phyloP scores from a whole-genome alignment of 75 land plant species.

The Cryptomeria japonica region DNA sequence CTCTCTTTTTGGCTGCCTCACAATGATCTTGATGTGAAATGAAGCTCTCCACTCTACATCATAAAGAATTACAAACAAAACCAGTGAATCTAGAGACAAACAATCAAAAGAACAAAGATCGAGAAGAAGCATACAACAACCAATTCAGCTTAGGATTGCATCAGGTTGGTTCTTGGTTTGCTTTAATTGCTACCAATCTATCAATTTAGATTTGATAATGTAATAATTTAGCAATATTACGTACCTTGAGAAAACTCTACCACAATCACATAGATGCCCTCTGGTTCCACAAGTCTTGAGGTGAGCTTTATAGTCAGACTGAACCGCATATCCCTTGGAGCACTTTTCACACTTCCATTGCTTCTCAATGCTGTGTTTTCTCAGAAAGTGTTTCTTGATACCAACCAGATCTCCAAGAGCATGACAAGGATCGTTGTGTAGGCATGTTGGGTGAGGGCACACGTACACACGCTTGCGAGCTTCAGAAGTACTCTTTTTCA shows the following conservation, averaged over 20 bases:
- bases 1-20: slow-evolving; percentile 26
- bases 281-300: slow-evolving; percentile 97
- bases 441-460: slow-evolving; percentile 88
- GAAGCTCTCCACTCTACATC: slow-evolving; percentile 93
- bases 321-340: slow-evolving; percentile 95
- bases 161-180: background rate
- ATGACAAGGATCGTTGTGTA: slow-evolving; percentile 94
- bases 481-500: slow-evolving; percentile 54
- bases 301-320: slow-evolving; percentile 96
- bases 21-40: slow-evolving; percentile 97
- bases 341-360: slow-evolving; percentile 91
- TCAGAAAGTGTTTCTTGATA: slow-evolving; percentile 91
- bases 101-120: no score
- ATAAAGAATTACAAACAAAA: background rate
- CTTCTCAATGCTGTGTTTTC: slow-evolving; percentile 86
- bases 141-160: background rate
- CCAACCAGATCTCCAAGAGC: slow-evolving; percentile 98
- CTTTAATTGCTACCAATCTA: background rate
- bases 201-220: background rate
- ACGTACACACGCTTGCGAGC: slow-evolving; percentile 84
- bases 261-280: slow-evolving; percentile 97
- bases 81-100: background rate
- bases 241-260: slow-evolving; percentile 95
- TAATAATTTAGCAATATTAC: background rate
- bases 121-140: background rate